phyloP scores from a whole-genome alignment of 2,329 filamentous ascomycete species.

The Botryotinia globosa region DNA sequence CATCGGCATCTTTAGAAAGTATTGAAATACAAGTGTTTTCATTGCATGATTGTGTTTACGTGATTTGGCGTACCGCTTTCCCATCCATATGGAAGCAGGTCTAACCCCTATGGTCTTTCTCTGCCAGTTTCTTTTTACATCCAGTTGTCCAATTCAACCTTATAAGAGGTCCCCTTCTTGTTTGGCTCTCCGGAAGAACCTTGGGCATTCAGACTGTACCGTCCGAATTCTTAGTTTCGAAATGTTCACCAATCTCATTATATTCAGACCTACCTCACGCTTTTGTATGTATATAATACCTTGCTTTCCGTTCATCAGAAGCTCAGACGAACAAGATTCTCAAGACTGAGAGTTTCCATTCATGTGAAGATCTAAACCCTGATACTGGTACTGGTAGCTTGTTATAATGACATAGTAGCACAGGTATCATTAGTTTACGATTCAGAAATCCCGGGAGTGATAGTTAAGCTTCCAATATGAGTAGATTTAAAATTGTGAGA shows the following conservation, averaged over 20 bases:
- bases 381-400: not conserved
- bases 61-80: not conserved
- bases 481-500: not conserved
- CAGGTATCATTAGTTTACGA: not conserved
- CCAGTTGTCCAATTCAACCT: not conserved
- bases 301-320: not conserved
- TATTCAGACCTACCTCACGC: not conserved
- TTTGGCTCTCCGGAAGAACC: not conserved
- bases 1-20: not conserved
- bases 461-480: not conserved
- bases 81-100: not conserved
- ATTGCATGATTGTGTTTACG: not conserved
- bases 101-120: not conserved
- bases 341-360: not conserved
- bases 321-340: not conserved
- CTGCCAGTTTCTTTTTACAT: not conserved
- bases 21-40: not conserved
- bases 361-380: not conserved
- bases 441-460: not conserved
- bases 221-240: not conserved
- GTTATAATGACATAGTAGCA: not conserved
- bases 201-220: not conserved
- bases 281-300: not conserved
- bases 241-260: not conserved
- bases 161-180: not conserved